Conservation (phyloP, 441 rosid species). For the Isatis lusitanica region DNA sequence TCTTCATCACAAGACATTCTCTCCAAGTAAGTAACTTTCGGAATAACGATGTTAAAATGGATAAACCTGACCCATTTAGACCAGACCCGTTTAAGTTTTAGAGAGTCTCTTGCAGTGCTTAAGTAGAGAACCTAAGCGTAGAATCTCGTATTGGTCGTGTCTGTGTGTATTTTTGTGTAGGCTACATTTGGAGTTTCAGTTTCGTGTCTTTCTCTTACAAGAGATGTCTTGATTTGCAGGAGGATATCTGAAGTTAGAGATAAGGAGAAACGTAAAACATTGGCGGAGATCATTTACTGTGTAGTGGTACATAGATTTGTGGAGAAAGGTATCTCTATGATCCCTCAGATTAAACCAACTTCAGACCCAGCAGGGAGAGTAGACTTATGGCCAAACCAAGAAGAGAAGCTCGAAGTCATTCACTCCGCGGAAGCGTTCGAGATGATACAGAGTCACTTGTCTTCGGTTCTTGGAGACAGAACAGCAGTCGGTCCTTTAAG, state of each 20-base stretch:
- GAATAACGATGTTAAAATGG: too few relatives aligned
- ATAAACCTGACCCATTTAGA: too few relatives aligned
- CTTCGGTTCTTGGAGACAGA: slow-evolving; percentile 75
- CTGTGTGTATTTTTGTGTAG: background rate
- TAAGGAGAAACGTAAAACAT: slow-evolving; percentile 59
- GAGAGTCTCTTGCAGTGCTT: background rate
- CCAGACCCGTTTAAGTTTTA: too few relatives aligned
- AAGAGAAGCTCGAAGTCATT: slow-evolving; percentile 72
- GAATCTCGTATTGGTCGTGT: background rate
- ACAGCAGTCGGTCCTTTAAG: slow-evolving; percentile 64
- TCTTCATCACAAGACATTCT: slow-evolving; percentile 57
- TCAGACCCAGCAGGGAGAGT: slow-evolving; percentile 79
- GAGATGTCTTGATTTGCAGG: slow-evolving; percentile 43
- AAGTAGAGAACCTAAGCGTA: background rate
- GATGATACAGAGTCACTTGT: slow-evolving; percentile 83
- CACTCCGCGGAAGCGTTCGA: slow-evolving; percentile 92
- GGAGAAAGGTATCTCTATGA: slow-evolving; percentile 67
- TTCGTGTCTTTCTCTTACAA: background rate
- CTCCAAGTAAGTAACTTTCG: slow-evolving; percentile 47
- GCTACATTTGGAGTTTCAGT: background rate
- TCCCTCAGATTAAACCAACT: slow-evolving; percentile 60
- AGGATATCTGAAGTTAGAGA: slow-evolving; percentile 85
- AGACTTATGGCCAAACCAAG: slow-evolving; percentile 95
- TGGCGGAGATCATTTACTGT: slow-evolving; percentile 86
- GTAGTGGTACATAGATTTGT: slow-evolving; percentile 72